These are phyloP conservation scores for Cadophora sp. DNA, from an alignment of 2,329 filamentous ascomycete genomes.

Conservation along the genomic window DNA sequence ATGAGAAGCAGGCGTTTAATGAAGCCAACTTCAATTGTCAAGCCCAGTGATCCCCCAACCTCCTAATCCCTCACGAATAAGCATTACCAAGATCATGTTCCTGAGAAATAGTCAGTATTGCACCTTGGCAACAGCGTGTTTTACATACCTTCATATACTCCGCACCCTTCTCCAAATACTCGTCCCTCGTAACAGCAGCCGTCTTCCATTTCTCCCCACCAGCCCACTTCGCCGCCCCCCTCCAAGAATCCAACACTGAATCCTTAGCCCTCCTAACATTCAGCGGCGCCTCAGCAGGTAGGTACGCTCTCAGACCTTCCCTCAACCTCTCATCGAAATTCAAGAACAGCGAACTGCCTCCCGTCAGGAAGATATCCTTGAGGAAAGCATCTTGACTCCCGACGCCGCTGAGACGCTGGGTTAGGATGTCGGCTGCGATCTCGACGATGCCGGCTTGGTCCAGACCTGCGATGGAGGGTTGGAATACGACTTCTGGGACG, in stretches of 20 bases:
- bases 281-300: conserved; percentile 74
- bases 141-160: conserved; percentile 83
- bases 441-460: conserved; percentile 95
- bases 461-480: conserved; percentile 87
- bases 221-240: conserved; percentile 88
- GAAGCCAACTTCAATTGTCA: neutral
- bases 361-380: conserved; percentile 89
- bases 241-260: conserved; percentile 88
- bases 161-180: conserved; percentile 89
- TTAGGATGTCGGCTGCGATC: conserved; percentile 88
- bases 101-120: conserved; percentile 47
- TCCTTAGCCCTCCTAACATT: conserved; percentile 76
- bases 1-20: neutral
- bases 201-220: conserved; percentile 62
- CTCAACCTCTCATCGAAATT: conserved; percentile 85
- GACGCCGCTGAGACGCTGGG: conserved; percentile 72
- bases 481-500: conserved; percentile 91
- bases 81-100: conserved; percentile 73
- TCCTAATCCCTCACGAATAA: conserved; percentile 45
- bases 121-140: neutral
- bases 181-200: conserved; percentile 76
- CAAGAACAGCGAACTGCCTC: conserved; percentile 87
- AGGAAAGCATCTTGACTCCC: conserved; percentile 72
- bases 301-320: conserved; percentile 72
- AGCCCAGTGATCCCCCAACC: neutral